A percentile compares a stretch with the other conserved stretches of the same genome.
These are phyloP conservation scores for Globisporangium acanthophoron DNA, from an alignment of 352 stramenopile species.

Conservation along the genomic window DNA sequence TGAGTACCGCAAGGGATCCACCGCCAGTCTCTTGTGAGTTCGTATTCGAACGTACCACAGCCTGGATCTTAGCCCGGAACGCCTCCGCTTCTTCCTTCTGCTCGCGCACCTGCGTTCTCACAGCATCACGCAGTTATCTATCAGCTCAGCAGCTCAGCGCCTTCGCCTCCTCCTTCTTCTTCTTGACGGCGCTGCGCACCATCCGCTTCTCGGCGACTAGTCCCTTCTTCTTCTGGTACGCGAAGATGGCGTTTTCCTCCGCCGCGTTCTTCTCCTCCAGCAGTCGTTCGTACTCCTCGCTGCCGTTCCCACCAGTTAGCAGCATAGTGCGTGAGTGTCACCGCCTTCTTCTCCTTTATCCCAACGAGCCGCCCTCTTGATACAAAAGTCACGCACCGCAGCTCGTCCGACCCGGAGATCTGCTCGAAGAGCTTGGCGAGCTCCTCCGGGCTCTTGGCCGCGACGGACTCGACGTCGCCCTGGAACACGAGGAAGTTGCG, in stretches of 20 bases:
- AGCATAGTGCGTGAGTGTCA: too few relatives aligned
- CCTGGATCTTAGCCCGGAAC: conserved; percentile 67
- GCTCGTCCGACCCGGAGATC: conserved; percentile 90
- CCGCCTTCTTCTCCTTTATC: too few relatives aligned
- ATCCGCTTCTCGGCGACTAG: conserved; percentile 89
- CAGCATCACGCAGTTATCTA: too few relatives aligned
- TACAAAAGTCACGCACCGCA: conserved; percentile 30
- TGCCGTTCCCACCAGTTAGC: conserved; percentile 9
- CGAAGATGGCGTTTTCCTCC: conserved; percentile 93
- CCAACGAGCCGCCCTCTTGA: neutral
- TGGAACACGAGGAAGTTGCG: conserved; percentile 99
- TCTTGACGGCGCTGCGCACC: conserved; percentile 13
- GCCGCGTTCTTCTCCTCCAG: conserved; percentile 90
- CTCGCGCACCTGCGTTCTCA: conserved; percentile 73
- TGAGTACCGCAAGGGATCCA: too few relatives aligned
- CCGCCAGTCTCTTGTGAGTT: neutral
- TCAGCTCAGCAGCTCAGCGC: too few relatives aligned
- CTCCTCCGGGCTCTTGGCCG: conserved; percentile 93
- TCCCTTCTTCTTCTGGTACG: conserved; percentile 95
- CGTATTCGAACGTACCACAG: conserved; percentile 35
- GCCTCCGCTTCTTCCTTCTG: conserved; percentile 92
- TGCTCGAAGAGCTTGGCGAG: conserved; percentile 98
- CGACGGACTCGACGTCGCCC: conserved; percentile 97
- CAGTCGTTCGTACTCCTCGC: conserved; percentile 74
- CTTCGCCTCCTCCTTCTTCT: too few relatives aligned